Evolutionary conservation across 345 rosid genomes (phyloP).

Genomic region (Syzygium aromaticum): DNA sequence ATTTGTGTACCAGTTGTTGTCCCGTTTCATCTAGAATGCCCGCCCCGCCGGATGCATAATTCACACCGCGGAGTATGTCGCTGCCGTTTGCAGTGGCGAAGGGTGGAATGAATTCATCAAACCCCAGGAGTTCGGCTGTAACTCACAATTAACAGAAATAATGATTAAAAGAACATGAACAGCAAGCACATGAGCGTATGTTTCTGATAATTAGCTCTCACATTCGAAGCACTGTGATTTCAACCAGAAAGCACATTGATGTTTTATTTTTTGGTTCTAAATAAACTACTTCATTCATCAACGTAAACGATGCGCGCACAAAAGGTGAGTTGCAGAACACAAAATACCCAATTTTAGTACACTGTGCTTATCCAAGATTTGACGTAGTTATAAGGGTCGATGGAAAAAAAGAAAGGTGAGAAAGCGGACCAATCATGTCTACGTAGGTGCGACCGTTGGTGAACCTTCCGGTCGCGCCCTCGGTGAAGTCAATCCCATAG

Average conservation of each 20-base stretch:
- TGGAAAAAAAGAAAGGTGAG: not conserved
- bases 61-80: slow-evolving; percentile 24
- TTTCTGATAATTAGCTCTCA: not conserved
- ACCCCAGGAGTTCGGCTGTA: slow-evolving; percentile 30
- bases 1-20: slow-evolving; percentile 3
- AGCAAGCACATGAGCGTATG: not conserved
- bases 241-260: not conserved
- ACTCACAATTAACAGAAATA: not conserved
- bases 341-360: not conserved
- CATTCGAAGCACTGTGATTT: not conserved
- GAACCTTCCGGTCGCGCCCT: slow-evolving; percentile 18
- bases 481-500: slow-evolving; percentile 18
- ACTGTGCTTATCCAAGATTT: not conserved
- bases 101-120: slow-evolving; percentile 22
- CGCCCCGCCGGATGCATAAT: slow-evolving; percentile 41
- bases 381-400: not conserved
- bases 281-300: no score
- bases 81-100: slow-evolving; percentile 2
- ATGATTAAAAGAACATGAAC: not conserved
- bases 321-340: no score
- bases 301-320: no score
- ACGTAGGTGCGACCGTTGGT: slow-evolving; percentile 11
- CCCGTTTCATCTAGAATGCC: slow-evolving; percentile 42
- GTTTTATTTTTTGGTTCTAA: not conserved
- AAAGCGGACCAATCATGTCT: slow-evolving; percentile 12